Evolutionary conservation across 2,329 filamentous ascomycete species (phyloP).

Genomic region (Myriosclerotinia curreyana): DNA sequence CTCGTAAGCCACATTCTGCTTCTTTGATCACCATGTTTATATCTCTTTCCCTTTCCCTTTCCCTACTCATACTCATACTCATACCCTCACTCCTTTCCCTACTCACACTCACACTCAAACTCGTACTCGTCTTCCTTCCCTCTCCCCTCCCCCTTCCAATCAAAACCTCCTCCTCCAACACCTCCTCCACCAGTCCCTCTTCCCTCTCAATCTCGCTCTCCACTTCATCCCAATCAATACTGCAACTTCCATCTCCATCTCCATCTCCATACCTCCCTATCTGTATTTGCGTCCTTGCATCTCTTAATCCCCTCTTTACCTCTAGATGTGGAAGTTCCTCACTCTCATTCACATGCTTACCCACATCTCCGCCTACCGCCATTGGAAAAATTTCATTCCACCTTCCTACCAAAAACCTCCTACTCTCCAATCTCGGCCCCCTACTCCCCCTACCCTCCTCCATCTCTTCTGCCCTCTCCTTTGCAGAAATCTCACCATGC

Average conservation of each 20-base stretch:
- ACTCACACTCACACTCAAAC: background rate
- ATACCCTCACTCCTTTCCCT: constrained; percentile 7
- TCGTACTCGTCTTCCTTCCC: background rate
- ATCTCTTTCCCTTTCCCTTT: too few relatives aligned
- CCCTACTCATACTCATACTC: too few relatives aligned
- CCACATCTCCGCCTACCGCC: too few relatives aligned
- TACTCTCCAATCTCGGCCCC: background rate
- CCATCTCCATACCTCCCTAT: background rate
- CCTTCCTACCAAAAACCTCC: background rate
- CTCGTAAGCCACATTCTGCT: constrained; percentile 34
- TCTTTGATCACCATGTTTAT: constrained; percentile 37
- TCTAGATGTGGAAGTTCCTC: background rate
- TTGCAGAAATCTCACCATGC: too few relatives aligned
- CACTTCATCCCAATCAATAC: constrained; percentile 4
- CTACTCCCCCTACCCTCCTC: background rate
- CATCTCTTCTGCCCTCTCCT: background rate
- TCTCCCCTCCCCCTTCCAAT: background rate
- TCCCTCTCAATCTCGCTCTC: background rate
- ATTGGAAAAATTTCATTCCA: background rate
- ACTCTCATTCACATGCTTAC: too few relatives aligned
- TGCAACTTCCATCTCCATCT: background rate
- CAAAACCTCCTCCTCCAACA: background rate
- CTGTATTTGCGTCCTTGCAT: background rate
- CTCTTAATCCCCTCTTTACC: background rate
- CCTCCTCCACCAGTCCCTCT: background rate